Conservation (phyloP, 306 rosid genomes). For the Leucaena leucocephala region DNA sequence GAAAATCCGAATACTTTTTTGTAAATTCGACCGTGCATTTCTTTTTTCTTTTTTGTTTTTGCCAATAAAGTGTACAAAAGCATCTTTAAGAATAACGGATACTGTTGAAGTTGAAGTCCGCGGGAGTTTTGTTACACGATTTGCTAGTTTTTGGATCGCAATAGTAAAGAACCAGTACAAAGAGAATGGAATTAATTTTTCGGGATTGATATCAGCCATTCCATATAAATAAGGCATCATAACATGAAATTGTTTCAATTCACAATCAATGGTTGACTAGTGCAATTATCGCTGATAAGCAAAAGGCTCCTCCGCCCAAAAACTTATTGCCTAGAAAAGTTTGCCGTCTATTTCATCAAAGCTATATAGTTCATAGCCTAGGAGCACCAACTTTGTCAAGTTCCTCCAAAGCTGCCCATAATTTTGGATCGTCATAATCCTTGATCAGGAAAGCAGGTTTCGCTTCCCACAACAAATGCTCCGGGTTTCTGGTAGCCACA, state of each 20-base stretch:
- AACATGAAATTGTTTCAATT: background rate
- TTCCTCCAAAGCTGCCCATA: constrained; percentile 88
- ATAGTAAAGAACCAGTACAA: background rate
- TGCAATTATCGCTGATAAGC: background rate
- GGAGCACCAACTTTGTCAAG: constrained; percentile 61
- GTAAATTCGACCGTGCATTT: background rate
- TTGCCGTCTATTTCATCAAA: background rate
- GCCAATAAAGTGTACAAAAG: background rate
- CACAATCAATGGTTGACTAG: constrained; percentile 20
- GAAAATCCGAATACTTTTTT: background rate
- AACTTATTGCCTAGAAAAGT: constrained; percentile 19
- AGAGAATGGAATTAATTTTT: background rate
- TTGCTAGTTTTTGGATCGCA: background rate
- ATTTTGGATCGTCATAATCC: constrained; percentile 74
- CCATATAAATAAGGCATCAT: background rate
- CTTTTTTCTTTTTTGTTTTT: too few relatives aligned
- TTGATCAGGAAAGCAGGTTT: constrained; percentile 75
- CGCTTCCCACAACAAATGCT: constrained; percentile 65
- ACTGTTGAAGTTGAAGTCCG: background rate
- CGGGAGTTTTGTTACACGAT: too few relatives aligned
- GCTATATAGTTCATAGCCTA: constrained; percentile 38
- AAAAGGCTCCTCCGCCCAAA: constrained; percentile 2
- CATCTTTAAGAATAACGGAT: background rate
- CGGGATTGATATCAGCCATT: constrained; percentile 24
- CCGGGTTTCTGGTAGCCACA: constrained; percentile 77